A percentile compares a stretch with the other conserved stretches of the same genome.
These are phyloP conservation scores for Gigaspora rosea DNA, from an alignment of 192 early-diverging fungal genomes.

Conservation along the genomic window DNA sequence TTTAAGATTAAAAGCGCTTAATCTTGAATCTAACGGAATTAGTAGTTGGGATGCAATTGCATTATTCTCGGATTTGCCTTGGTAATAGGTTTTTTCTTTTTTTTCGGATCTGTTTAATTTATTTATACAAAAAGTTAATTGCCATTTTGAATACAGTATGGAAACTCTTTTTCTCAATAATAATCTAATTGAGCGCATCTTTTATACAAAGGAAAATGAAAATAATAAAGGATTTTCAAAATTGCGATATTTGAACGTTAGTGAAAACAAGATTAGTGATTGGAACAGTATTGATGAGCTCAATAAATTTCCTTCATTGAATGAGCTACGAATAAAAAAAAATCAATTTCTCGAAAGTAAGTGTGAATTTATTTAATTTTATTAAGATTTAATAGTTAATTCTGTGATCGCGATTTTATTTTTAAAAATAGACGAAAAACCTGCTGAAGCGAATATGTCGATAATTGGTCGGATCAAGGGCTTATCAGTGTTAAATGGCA, in stretches of 20 bases:
- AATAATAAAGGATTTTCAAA: constrained; percentile 23
- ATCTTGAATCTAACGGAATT: constrained; percentile 53
- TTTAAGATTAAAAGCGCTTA: constrained; percentile 48
- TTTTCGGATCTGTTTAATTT: background rate
- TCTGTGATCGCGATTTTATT: background rate
- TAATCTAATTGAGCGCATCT: constrained; percentile 36
- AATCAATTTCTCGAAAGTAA: constrained; percentile 47
- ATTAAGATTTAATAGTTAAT: background rate
- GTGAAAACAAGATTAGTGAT: constrained; percentile 46
- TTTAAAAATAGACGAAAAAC: constrained; percentile 33
- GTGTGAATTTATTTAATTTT: background rate
- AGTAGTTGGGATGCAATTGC: constrained; percentile 47
- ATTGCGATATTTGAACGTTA: constrained; percentile 47
- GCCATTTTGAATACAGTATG: constrained; percentile 29
- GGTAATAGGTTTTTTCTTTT: background rate
- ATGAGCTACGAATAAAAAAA: constrained; percentile 44
- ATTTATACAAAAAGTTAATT: background rate
- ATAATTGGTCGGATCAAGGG: constrained; percentile 49
- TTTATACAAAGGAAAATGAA: background rate
- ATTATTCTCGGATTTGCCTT: constrained; percentile 40
- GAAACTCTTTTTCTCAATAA: constrained; percentile 41
- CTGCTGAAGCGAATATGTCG: constrained; percentile 28
- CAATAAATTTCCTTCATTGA: constrained; percentile 41
- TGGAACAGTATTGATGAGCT: constrained; percentile 51
- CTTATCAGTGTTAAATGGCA: constrained; percentile 49